Evolutionary conservation across 2,329 filamentous ascomycete species (phyloP), one percentile per base, ranked within the genome.

Genomic region (Aurifilum marmelostoma): DNA sequence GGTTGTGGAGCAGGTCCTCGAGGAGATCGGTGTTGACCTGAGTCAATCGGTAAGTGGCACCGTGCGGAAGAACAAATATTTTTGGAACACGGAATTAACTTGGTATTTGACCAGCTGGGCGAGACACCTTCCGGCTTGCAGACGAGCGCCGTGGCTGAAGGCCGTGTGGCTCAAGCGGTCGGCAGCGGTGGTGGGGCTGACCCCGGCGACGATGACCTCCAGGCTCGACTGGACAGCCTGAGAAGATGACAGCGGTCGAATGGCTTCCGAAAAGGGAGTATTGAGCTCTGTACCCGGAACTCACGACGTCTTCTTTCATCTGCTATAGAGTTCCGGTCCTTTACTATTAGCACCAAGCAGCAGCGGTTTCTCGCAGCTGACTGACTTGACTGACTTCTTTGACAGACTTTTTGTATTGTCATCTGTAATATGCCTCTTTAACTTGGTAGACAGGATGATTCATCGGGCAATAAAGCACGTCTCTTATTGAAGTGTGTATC

Each of bases 11-110:
- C 94, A 97, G 80, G 93, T 99, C 6, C 81, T 99, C 75, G 96
- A 98, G 77, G 96, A 98, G 81, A 97, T 99, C 78, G 96, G 96
- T 66, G 90, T 99, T 39, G 95, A 99, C 77, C 86, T 98, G 69
- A 94, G 91, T 75, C 92, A 96, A 81, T 86, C 92, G 74, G 95
- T 98, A 85, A 82, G 92, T 85, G 54, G 37, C 14, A 14, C 61
- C n/a, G n/a, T 43, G 21, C 1, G 3, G 27, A 4, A 32, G n/a
- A n/a, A n/a, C n/a, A 21, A 37, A 67, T 72, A 54, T 62, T 29
- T 37, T 16, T 47, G 6, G 18, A 29, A 43, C 21, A 50, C 1
- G 29, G 43, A 63, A 61, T 76, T 80, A 74, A 80, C 71, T 34
- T 73, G 72, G 27, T 70, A 59, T 50, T 50, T 68, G 62, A 74